Conservation (phyloP, 202 grass and related monocot genomes). For the Elaeis oleifera region DNA sequence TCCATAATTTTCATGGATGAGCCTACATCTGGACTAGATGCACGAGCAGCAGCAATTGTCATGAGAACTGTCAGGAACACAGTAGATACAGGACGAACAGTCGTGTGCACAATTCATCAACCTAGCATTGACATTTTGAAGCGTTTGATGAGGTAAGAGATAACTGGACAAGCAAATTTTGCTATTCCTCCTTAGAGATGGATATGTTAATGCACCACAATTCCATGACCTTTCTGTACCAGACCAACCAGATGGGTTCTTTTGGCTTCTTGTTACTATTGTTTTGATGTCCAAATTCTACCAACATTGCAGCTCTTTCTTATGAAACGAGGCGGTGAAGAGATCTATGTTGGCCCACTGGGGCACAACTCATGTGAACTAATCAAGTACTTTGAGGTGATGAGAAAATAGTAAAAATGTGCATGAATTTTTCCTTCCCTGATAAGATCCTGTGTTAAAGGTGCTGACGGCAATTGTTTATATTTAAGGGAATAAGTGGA, state of each 20-base stretch:
- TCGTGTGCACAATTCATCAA: conserved; percentile 26
- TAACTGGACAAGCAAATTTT: too few species aligned
- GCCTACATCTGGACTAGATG: conserved; percentile 26
- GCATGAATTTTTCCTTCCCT: neutral
- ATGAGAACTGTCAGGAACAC: conserved; percentile 27
- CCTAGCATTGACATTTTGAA: conserved; percentile 24
- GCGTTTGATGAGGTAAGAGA: conserved; percentile 20
- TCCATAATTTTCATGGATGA: conserved; percentile 27
- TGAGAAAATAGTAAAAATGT: neutral
- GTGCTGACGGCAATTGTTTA: too few species aligned
- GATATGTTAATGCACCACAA: too few species aligned
- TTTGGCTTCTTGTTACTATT: neutral
- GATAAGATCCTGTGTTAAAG: too few species aligned
- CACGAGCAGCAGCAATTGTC: conserved; percentile 24
- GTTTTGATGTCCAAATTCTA: neutral
- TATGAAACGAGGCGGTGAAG: conserved; percentile 26
- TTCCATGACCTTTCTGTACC: too few species aligned
- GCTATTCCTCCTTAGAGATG: too few species aligned
- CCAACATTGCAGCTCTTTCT: conserved; percentile 20
- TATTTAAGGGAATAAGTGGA: conserved; percentile 10
- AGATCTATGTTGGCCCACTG: conserved; percentile 28
- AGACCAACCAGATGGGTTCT: neutral
- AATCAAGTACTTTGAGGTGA: conserved; percentile 28
- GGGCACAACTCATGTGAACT: conserved; percentile 15
- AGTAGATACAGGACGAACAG: conserved; percentile 22